Evolutionary conservation across 129 eudicot genomes (phyloP).

Genomic region (Escallonia herrerae): DNA sequence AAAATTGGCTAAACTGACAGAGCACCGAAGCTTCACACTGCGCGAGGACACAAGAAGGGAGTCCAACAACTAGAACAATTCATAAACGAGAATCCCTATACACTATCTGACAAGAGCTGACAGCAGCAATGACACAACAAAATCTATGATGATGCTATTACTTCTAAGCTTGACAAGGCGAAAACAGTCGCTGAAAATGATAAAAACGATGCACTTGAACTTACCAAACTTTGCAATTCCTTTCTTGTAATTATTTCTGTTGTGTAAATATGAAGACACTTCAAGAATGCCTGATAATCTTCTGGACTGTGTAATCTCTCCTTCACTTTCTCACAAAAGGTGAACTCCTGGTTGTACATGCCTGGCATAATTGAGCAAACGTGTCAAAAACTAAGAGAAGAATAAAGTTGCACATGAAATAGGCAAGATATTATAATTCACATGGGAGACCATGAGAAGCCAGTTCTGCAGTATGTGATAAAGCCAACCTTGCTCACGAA

Average conservation of each 20-base stretch:
- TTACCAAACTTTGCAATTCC: constrained; percentile 88
- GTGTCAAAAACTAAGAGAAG: background rate
- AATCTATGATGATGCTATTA: too few species aligned
- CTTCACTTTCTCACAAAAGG: constrained; percentile 91
- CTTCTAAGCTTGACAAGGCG: too few species aligned
- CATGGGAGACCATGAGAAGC: background rate
- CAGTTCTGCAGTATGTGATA: too few species aligned
- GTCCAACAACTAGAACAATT: too few species aligned
- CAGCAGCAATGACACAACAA: too few species aligned
- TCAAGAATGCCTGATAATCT: constrained; percentile 96
- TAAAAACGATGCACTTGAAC: background rate
- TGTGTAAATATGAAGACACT: constrained; percentile 96
- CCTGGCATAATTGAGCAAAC: constrained; percentile 35
- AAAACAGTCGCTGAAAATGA: too few species aligned
- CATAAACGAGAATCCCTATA: too few species aligned
- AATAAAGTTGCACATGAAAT: background rate
- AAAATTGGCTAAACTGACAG: too few species aligned
- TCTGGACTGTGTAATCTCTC: constrained; percentile 70
- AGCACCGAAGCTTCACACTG: too few species aligned
- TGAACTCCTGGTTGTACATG: constrained; percentile 76
- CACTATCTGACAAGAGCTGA: too few species aligned
- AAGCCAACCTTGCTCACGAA: too few species aligned
- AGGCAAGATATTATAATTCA: background rate
- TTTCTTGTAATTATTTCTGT: constrained; percentile 90
- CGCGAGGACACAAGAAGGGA: too few species aligned